Evolutionary conservation across 2,329 filamentous ascomycete species (phyloP).

Genomic region (Fusarium denticulatum): DNA sequence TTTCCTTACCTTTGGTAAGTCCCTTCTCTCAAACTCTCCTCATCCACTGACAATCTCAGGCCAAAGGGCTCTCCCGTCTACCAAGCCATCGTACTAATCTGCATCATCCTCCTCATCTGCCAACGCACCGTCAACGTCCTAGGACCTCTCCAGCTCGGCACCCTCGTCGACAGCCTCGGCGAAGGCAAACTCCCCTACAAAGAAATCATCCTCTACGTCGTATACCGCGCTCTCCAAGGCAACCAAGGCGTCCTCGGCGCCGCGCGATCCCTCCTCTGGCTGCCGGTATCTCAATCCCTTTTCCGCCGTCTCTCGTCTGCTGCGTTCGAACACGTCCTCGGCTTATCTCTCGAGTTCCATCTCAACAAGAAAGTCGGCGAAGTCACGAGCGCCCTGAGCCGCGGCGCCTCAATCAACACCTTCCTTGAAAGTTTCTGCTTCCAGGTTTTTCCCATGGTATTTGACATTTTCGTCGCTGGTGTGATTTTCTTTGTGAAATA

Average conservation of each 20-base stretch:
- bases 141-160: slow-evolving; percentile 55
- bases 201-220: slow-evolving; percentile 55
- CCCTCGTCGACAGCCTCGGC: slow-evolving; percentile 53
- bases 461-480: slow-evolving; percentile 61
- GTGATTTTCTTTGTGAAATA: slow-evolving; percentile 57
- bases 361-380: slow-evolving; percentile 62
- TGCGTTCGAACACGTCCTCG: slow-evolving; percentile 59
- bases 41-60: slow-evolving; percentile 42
- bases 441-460: slow-evolving; percentile 61
- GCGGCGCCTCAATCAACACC: slow-evolving; percentile 59
- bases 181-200: slow-evolving; percentile 54
- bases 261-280: slow-evolving; percentile 57
- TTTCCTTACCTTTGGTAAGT: slow-evolving; percentile 57
- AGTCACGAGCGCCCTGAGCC: slow-evolving; percentile 59
- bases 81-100: slow-evolving; percentile 54
- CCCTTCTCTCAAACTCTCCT: too few relatives aligned
- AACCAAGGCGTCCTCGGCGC: slow-evolving; percentile 57
- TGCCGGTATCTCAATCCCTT: slow-evolving; percentile 56
- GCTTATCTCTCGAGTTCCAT: slow-evolving; percentile 61
- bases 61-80: slow-evolving; percentile 54
- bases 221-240: slow-evolving; percentile 57
- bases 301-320: slow-evolving; percentile 56
- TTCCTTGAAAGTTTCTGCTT: slow-evolving; percentile 61
- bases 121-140: slow-evolving; percentile 57
- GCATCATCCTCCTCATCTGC: slow-evolving; percentile 52